A percentile compares a stretch with the other conserved stretches of the same genome.
phyloP scores from a whole-genome alignment of 306 rosid genomes.

The Cyamopsis tetragonoloba region DNA sequence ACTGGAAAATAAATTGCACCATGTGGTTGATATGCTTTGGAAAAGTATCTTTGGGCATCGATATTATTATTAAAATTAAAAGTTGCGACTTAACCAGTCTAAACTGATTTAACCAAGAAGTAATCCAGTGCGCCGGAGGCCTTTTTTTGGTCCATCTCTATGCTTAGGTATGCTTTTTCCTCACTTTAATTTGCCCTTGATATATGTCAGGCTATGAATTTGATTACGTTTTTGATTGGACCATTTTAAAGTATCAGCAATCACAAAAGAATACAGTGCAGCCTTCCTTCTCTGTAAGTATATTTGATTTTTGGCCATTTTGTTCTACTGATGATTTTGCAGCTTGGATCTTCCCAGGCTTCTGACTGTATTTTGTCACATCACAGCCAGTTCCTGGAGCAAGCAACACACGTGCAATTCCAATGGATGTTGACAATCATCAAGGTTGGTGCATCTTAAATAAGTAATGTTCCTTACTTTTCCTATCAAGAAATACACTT shows the following conservation, averaged over 20 bases:
- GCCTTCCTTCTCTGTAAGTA: slow-evolving; percentile 61
- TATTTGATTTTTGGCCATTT: slow-evolving; percentile 27
- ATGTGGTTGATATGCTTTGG: background rate
- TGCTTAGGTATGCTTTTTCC: slow-evolving; percentile 6
- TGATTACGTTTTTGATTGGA: slow-evolving; percentile 93
- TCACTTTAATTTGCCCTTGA: slow-evolving; percentile 8
- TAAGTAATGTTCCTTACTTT: background rate
- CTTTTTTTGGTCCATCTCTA: background rate
- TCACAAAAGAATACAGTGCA: slow-evolving; percentile 68
- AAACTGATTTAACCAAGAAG: background rate
- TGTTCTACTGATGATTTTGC: slow-evolving; percentile 4
- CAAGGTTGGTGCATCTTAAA: slow-evolving; percentile 53
- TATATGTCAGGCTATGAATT: slow-evolving; percentile 65
- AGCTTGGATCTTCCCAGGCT: slow-evolving; percentile 1
- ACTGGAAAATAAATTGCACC: background rate
- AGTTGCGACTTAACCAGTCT: background rate
- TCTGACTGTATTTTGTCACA: slow-evolving; percentile 30
- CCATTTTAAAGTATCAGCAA: slow-evolving; percentile 86
- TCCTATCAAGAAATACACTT: background rate
- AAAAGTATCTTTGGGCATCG: background rate
- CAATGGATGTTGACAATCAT: slow-evolving; percentile 47
- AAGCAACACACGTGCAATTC: slow-evolving; percentile 51
- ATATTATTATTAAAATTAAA: background rate
- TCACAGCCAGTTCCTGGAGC: slow-evolving; percentile 68
- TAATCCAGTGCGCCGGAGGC: too few species aligned